phyloP scores from a whole-genome alignment of 768 basidiomycete genomes.

The Lactifluus subvellereus region DNA sequence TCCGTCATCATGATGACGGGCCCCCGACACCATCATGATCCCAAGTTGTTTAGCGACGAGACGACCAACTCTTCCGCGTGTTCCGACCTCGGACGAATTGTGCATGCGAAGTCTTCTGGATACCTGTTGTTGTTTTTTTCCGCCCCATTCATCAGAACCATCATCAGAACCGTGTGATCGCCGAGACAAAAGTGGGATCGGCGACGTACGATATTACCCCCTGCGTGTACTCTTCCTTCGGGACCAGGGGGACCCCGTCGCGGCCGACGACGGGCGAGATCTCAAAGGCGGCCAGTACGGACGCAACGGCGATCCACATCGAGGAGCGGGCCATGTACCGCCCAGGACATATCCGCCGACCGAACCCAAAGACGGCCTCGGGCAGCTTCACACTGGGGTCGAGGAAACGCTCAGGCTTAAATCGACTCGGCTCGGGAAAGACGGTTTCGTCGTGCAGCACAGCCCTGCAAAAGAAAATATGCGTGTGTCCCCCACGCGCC shows the following conservation, averaged over 20 bases:
- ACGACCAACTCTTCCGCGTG: constrained; percentile 19
- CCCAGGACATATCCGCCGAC: constrained; percentile 20
- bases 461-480: constrained; percentile 8
- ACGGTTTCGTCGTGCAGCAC: constrained; percentile 15
- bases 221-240: constrained; percentile 5
- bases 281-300: constrained; percentile 13
- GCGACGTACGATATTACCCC: constrained; percentile 20
- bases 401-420: constrained; percentile 20
- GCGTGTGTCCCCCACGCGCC: neutral
- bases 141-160: neutral
- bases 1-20: too few species aligned
- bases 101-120: constrained; percentile 26
- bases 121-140: constrained; percentile 6
- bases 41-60: neutral
- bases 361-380: constrained; percentile 17
- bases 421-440: constrained; percentile 16
- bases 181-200: neutral
- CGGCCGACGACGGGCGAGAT: neutral
- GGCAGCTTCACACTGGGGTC: constrained; percentile 3
- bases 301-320: constrained; percentile 16
- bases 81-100: constrained; percentile 24
- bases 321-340: constrained; percentile 19
- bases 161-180: neutral
- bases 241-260: constrained; percentile 1
- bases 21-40: neutral